Percentiles rank a stretch among this genome's conserved stretches.
phyloP scores from a whole-genome alignment of 2,329 filamentous ascomycete species.

The Aspergillus fumigatus region DNA sequence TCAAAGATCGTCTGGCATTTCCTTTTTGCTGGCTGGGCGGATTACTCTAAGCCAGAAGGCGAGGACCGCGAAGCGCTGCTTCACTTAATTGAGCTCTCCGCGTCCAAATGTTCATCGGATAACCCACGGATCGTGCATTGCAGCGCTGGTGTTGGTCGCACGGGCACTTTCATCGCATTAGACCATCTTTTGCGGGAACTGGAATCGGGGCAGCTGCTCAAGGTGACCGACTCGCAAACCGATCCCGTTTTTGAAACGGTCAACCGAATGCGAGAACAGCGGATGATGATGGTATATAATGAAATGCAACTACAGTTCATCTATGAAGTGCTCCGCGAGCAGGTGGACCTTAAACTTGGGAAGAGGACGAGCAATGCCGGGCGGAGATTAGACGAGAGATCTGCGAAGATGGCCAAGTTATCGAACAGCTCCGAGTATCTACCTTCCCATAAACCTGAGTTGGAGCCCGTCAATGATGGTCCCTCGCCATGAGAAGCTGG shows the following conservation, averaged over 20 bases:
- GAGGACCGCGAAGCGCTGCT: slow-evolving; percentile 49
- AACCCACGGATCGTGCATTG: slow-evolving; percentile 81
- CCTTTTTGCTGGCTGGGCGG: slow-evolving; percentile 82
- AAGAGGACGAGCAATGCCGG: slow-evolving; percentile 17
- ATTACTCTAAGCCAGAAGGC: slow-evolving; percentile 73
- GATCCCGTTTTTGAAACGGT: slow-evolving; percentile 78
- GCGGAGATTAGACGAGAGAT: slow-evolving; percentile 25
- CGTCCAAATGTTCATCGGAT: slow-evolving; percentile 41
- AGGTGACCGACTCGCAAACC: slow-evolving; percentile 40
- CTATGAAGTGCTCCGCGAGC: slow-evolving; percentile 75
- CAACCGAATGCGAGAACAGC: slow-evolving; percentile 74
- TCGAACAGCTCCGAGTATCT: slow-evolving; percentile 26
- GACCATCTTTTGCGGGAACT: slow-evolving; percentile 85
- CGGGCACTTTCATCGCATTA: slow-evolving; percentile 93
- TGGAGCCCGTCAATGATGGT: slow-evolving; percentile 26
- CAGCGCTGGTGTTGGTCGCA: slow-evolving; percentile 89
- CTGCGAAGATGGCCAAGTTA: slow-evolving; percentile 33
- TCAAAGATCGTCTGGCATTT: slow-evolving; percentile 74
- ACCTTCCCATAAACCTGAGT: slow-evolving; percentile 32
- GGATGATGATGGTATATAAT: slow-evolving; percentile 93
- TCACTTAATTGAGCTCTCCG: slow-evolving; percentile 47
- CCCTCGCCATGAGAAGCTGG: slow-evolving; percentile 22
- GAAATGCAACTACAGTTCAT: slow-evolving; percentile 81
- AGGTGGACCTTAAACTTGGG: slow-evolving; percentile 32
- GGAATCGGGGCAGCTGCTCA: slow-evolving; percentile 63